A percentile compares a stretch with the other conserved stretches of the same genome.
These are phyloP conservation scores for Diaporthe aspalathi DNA, from an alignment of 2,329 filamentous ascomycete species.

Conservation along the genomic window DNA sequence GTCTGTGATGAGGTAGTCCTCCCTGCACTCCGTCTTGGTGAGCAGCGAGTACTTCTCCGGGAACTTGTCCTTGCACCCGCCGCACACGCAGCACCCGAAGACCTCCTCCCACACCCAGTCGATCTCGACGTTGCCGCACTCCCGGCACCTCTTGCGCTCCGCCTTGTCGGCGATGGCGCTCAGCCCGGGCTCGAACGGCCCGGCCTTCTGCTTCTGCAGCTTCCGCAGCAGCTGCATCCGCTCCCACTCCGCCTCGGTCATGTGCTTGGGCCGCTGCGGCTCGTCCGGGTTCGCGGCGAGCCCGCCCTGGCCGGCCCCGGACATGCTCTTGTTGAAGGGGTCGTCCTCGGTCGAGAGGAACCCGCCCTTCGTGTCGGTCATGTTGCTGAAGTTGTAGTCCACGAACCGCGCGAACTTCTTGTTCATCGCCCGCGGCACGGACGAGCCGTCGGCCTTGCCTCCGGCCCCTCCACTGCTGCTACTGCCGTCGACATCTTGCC, in stretches of 20 bases:
- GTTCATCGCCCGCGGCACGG: slow-evolving; percentile 74
- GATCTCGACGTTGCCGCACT: slow-evolving; percentile 87
- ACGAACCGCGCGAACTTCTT: slow-evolving; percentile 94
- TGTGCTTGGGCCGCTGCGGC: slow-evolving; percentile 81
- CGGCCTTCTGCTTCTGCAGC: slow-evolving; percentile 78
- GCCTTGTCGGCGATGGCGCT: slow-evolving; percentile 75
- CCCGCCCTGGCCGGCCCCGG: slow-evolving; percentile 58
- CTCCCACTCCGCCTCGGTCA: slow-evolving; percentile 95
- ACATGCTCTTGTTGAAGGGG: slow-evolving; percentile 83
- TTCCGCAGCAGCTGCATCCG: slow-evolving; percentile 79
- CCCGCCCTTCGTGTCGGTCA: slow-evolving; percentile 97
- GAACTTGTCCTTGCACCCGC: slow-evolving; percentile 85
- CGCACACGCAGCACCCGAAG: slow-evolving; percentile 81
- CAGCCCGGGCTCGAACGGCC: slow-evolving; percentile 90
- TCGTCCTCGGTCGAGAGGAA: slow-evolving; percentile 94
- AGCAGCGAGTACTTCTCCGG: slow-evolving; percentile 95
- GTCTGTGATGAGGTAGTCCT: slow-evolving; percentile 96
- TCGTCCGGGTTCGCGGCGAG: slow-evolving; percentile 48
- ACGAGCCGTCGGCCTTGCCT: slow-evolving; percentile 43
- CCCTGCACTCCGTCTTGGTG: slow-evolving; percentile 95
- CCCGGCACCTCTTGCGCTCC: slow-evolving; percentile 79
- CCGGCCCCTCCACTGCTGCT: slow-evolving; percentile 41
- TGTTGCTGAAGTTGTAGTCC: slow-evolving; percentile 97
- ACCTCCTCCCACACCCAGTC: slow-evolving; percentile 96
- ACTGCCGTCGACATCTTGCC: slow-evolving; percentile 38